These are phyloP conservation scores for Nitzschia palea DNA, from an alignment of 108 stramenopile species.

Conservation along the genomic window DNA sequence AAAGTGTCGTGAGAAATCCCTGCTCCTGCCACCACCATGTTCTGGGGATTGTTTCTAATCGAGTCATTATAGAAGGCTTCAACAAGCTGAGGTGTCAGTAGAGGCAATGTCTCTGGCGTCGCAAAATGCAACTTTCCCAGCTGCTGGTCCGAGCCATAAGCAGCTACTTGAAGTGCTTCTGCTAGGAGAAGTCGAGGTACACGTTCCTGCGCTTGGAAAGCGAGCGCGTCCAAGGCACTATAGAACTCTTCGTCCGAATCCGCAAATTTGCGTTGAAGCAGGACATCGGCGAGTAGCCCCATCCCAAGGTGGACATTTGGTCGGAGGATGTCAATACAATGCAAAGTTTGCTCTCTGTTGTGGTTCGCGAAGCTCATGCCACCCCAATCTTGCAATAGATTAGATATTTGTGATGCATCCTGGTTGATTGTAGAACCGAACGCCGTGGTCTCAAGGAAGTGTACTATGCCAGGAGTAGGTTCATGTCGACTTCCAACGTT, in stretches of 20 bases:
- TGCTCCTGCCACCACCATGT: slow-evolving; percentile 90
- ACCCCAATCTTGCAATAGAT: slow-evolving; percentile 67
- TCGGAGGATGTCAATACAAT: slow-evolving; percentile 92
- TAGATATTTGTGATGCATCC: slow-evolving; percentile 44
- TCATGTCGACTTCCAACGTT: slow-evolving; percentile 86
- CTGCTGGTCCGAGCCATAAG: slow-evolving; percentile 78
- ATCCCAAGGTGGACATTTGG: slow-evolving; percentile 83
- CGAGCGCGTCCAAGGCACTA: slow-evolving; percentile 69
- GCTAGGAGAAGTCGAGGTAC: slow-evolving; percentile 71
- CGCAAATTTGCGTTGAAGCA: slow-evolving; percentile 63
- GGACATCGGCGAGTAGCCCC: slow-evolving; percentile 70
- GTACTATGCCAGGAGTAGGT: slow-evolving; percentile 64
- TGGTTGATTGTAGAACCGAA: slow-evolving; percentile 73
- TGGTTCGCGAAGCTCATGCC: slow-evolving; percentile 80
- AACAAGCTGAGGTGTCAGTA: slow-evolving; percentile 65
- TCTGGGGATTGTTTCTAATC: slow-evolving; percentile 67
- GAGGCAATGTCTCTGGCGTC: slow-evolving; percentile 55
- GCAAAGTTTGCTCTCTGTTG: slow-evolving; percentile 88
- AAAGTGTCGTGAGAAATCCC: slow-evolving; percentile 93
- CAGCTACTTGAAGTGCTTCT: slow-evolving; percentile 90
- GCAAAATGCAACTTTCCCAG: slow-evolving; percentile 87
- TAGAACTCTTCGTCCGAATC: slow-evolving; percentile 53
- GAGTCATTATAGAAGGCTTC: slow-evolving; percentile 58
- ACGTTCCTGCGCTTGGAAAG: slow-evolving; percentile 82
- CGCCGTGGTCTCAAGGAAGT: slow-evolving; percentile 91